Evolutionary conservation across 2,329 filamentous ascomycete species (phyloP).

Genomic region (Calycina marina): DNA sequence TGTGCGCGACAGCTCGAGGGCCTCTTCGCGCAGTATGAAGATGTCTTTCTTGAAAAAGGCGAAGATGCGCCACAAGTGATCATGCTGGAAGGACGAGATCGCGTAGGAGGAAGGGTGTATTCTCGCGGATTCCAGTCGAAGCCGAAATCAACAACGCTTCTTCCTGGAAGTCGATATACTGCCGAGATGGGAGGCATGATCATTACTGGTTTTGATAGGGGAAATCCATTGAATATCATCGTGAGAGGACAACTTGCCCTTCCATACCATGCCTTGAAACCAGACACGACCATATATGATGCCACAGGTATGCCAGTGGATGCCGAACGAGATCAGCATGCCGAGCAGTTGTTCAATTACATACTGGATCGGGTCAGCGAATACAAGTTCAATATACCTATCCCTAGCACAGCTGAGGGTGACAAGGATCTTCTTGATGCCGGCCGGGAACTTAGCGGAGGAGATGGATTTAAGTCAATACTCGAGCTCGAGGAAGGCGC

Average conservation of each 20-base stretch:
- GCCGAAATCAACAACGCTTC: slow-evolving; percentile 38
- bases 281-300: slow-evolving; percentile 84
- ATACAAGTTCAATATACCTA: slow-evolving; percentile 67
- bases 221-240: slow-evolving; percentile 84
- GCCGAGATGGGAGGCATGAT: slow-evolving; percentile 98
- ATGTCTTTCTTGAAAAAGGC: slow-evolving; percentile 46
- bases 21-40: slow-evolving; percentile 68
- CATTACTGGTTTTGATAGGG: slow-evolving; percentile 89
- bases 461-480: slow-evolving; percentile 58
- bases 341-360: slow-evolving; percentile 89
- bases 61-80: slow-evolving; percentile 62
- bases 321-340: slow-evolving; percentile 60
- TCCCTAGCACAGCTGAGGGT: slow-evolving; percentile 62
- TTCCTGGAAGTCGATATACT: slow-evolving; percentile 53
- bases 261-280: slow-evolving; percentile 66
- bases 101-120: slow-evolving; percentile 86
- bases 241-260: slow-evolving; percentile 82
- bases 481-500: slow-evolving; percentile 51
- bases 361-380: slow-evolving; percentile 82
- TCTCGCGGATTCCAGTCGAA: slow-evolving; percentile 53
- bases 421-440: slow-evolving; percentile 70
- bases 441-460: slow-evolving; percentile 60
- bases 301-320: slow-evolving; percentile 65
- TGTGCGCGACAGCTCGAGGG: slow-evolving; percentile 84
- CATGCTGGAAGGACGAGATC: slow-evolving; percentile 71